These are phyloP conservation scores for Linnemannia schmuckeri DNA, from an alignment of 192 early-diverging fungal species.

Conservation along the genomic window DNA sequence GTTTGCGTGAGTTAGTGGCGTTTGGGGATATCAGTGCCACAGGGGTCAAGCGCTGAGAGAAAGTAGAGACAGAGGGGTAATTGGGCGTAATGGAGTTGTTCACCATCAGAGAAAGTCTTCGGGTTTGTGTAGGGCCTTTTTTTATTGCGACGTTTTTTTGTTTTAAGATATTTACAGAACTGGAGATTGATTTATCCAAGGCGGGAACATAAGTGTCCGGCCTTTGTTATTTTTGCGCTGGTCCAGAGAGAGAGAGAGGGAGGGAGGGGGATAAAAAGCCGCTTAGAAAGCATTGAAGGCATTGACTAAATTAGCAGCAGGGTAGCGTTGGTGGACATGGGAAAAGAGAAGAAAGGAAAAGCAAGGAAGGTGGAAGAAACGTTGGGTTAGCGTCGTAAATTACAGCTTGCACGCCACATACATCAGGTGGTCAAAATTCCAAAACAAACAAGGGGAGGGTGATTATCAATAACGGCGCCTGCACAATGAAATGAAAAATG, in stretches of 20 bases:
- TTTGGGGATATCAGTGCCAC: too few relatives aligned
- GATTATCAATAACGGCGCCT: not conserved
- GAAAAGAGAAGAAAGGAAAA: not conserved
- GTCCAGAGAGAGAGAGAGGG: not conserved
- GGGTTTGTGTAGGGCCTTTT: not conserved
- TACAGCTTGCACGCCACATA: not conserved
- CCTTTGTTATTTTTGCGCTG: not conserved
- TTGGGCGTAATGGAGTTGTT: not conserved
- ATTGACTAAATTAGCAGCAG: not conserved
- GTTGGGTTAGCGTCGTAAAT: not conserved
- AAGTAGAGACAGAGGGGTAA: not conserved
- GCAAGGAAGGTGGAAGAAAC: too few relatives aligned
- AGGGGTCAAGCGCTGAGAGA: too few relatives aligned
- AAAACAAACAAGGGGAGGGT: not conserved
- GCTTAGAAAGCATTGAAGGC: not conserved
- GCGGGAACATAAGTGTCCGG: not conserved
- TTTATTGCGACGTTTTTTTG: not conserved
- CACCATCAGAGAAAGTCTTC: not conserved
- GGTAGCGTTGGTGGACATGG: not conserved
- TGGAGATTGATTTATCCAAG: not conserved
- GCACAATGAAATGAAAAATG: not conserved
- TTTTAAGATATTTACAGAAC: constrained; percentile 1
- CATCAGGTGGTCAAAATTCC: constrained; percentile 1
- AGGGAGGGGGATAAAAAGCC: too few relatives aligned
- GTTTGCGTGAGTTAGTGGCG: too few relatives aligned